A percentile compares a stretch with the other conserved stretches of the same genome.
phyloP scores from a whole-genome alignment of 192 early-diverging fungal genomes.

The Funneliformis mosseae region DNA sequence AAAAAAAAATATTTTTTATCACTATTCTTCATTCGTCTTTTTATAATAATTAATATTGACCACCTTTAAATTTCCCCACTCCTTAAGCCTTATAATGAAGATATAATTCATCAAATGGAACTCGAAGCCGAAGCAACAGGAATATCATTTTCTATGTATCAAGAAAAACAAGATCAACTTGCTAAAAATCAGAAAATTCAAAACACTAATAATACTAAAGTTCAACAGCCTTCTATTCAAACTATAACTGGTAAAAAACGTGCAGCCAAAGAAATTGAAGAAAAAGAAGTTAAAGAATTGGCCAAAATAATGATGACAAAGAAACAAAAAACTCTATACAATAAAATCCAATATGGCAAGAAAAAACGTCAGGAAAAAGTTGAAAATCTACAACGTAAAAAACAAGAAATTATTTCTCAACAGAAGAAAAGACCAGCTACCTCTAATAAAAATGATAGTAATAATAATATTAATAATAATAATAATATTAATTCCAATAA shows the following conservation, averaged over 20 bases:
- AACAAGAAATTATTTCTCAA: constrained; percentile 36
- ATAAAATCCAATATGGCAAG: constrained; percentile 75
- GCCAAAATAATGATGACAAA: constrained; percentile 87
- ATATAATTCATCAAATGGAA: constrained; percentile 62
- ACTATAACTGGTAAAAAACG: constrained; percentile 52
- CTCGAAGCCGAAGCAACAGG: constrained; percentile 72
- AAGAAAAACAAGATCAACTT: constrained; percentile 43
- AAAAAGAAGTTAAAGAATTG: constrained; percentile 71
- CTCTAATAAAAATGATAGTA: background rate
- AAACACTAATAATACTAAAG: constrained; percentile 29
- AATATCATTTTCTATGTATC: constrained; percentile 66
- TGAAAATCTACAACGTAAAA: constrained; percentile 46
- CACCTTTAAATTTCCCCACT: background rate
- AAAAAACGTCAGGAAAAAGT: constrained; percentile 71
- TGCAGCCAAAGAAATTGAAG: constrained; percentile 52
- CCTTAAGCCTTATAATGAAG: constrained; percentile 29
- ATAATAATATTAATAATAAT: background rate
- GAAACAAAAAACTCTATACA: constrained; percentile 78
- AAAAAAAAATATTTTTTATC: background rate
- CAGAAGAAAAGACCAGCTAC: constrained; percentile 7
- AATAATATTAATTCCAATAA: background rate
- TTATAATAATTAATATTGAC: background rate
- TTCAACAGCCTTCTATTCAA: constrained; percentile 26
- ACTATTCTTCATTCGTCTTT: constrained; percentile 22
- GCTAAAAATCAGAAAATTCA: constrained; percentile 42